Base-by-base conservation (phyloP, 495 filamentous ascomycete species). In the Tuber melanosporum region DNA sequence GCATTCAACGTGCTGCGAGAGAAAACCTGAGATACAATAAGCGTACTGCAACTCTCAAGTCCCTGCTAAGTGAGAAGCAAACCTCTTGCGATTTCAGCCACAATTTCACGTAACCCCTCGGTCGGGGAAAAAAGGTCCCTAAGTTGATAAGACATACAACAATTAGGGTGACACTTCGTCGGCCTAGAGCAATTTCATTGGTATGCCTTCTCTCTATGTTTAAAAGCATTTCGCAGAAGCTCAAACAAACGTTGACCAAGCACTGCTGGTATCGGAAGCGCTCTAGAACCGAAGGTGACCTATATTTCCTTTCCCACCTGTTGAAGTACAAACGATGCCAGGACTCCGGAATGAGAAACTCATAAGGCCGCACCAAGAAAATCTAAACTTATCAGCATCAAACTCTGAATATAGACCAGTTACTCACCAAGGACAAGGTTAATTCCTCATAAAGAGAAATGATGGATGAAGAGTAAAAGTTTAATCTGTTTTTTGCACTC, bases 21-120 rank as follows among this genome's bases (percentile, higher is more conserved):
- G 74, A n/a, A 41, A 77, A 36, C 41, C 41, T 75, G 4, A 71
- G 22, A 78, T 41, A 17, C 9, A 62, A 32, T 62, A 62, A 62
- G 52, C 26, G 12, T 6, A 26, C 12, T 6, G 12, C 12, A 69
- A 62, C 22, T 8, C 39, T 36, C 5, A 73, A 45, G 20, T 9
- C 19, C 1, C 4, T 26, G 14, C n/a, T 20, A 12, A 19, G 12
- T 20, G 26, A n/a, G 26, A 20, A 43, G 15, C 71, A 43, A 73
- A 77, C 77, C 77, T 78, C 57, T 41, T 77, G 75, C 17, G 41
- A 75, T 42, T 73, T 43, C 22, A 7, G n/a, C 71, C 74, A 77
- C 41, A 78, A 39, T 36, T 73, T 4, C 0, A 14, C 19, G 39
- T 78, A 77, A 43, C 14, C n/a, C 14, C 20, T 19, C 1, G 73